These are phyloP conservation scores for Brassica napus DNA, from an alignment of 345 rosid species.

Conservation along the genomic window Da-Ae NC_063446.1:20280501-20281000, in stretches of 20 bases:
- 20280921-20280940: conserved; percentile 63
- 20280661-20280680: neutral
- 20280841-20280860: conserved; percentile 79
- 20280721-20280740: neutral
- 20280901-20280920: conserved; percentile 43
- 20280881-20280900: conserved; percentile 63
- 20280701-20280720: neutral
- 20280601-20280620: conserved; percentile 66
- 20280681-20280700: neutral
- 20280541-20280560: conserved; percentile 86
- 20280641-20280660: conserved; percentile 42
- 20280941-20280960: conserved; percentile 91
- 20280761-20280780: conserved; percentile 15
- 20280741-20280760: neutral
- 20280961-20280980: conserved; percentile 95
- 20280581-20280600: conserved; percentile 59
- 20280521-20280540: conserved; percentile 17
- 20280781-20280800: conserved; percentile 38
- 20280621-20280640: conserved; percentile 75
- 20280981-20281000: conserved; percentile 99
- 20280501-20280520: conserved; percentile 5
- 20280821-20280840: conserved; percentile 93
- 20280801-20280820: conserved; percentile 93
- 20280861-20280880: conserved; percentile 73
- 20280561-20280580: conserved; percentile 72